These are phyloP conservation scores for Choanephora cucurbitarum DNA, from an alignment of 371 early-diverging fungal genomes.

Conservation along the genomic window DNA sequence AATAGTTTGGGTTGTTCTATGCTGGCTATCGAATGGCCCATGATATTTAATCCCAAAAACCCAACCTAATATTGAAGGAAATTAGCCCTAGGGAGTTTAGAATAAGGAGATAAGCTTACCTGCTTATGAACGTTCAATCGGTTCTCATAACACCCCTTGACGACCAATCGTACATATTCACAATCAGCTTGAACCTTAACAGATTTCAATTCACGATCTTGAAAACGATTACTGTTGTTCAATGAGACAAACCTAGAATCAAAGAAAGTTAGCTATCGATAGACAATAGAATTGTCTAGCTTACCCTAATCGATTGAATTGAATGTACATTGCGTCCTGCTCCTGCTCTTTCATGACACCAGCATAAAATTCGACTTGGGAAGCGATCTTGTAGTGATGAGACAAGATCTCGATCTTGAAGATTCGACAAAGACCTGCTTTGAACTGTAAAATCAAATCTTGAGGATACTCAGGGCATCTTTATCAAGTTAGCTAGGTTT, in stretches of 20 bases:
- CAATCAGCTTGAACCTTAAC: conserved; percentile 72
- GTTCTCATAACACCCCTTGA: conserved; percentile 72
- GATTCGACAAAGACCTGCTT: conserved; percentile 60
- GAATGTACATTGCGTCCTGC: conserved; percentile 28
- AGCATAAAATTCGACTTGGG: conserved; percentile 69
- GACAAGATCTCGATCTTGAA: conserved; percentile 71
- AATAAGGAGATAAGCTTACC: no score
- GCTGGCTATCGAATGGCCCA: conserved; percentile 51
- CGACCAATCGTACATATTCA: conserved; percentile 70
- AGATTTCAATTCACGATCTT: conserved; percentile 71
- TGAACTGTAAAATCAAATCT: conserved; percentile 62
- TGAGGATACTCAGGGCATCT: conserved; percentile 72
- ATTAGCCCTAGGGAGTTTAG: no score
- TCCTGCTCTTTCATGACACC: conserved; percentile 44
- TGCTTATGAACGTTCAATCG: conserved; percentile 76
- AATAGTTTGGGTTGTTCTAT: no score
- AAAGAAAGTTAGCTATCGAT: neutral
- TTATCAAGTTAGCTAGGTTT: conserved; percentile 1
- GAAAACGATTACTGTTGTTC: conserved; percentile 37
- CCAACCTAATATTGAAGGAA: no score
- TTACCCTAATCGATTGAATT: conserved; percentile 45
- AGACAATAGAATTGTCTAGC: neutral
- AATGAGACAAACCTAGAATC: conserved; percentile 35
- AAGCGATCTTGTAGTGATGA: conserved; percentile 84
- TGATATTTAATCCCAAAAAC: conserved; percentile 55